Evolutionary conservation across 2,329 filamentous ascomycete genomes (phyloP).

Genomic region (Calycina herbarum): DNA sequence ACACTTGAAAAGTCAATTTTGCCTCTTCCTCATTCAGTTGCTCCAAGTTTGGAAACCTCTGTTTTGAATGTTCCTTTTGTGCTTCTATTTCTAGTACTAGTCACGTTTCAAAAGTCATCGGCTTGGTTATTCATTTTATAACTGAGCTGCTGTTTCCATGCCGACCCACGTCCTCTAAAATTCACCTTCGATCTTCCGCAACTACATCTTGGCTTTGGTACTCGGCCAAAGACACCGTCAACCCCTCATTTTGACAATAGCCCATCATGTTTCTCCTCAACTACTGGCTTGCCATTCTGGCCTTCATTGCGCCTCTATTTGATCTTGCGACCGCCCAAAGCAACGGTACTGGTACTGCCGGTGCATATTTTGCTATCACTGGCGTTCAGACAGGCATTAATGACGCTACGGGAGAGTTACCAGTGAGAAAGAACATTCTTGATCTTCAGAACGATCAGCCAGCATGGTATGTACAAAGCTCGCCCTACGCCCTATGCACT

Average conservation of each 20-base stretch:
- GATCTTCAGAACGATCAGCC: conserved; percentile 27
- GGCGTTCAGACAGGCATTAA: conserved; percentile 28
- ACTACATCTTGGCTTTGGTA: neutral
- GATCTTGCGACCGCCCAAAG: neutral
- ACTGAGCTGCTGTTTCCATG: neutral
- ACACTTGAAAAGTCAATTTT: neutral
- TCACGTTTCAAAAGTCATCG: neutral
- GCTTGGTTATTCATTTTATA: neutral
- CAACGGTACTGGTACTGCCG: neutral
- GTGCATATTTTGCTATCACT: conserved; percentile 5
- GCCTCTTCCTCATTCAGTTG: neutral
- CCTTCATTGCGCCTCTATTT: neutral
- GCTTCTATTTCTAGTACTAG: neutral
- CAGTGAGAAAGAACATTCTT: conserved; percentile 28
- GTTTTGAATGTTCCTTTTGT: neutral
- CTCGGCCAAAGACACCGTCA: neutral
- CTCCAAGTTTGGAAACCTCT: neutral
- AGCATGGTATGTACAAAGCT: conserved; percentile 19
- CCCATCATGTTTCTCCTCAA: neutral
- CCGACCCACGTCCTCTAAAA: neutral
- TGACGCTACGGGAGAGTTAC: conserved; percentile 21
- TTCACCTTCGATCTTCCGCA: neutral
- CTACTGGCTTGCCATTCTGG: neutral
- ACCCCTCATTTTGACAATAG: neutral
- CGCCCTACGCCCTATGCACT: neutral